Evolutionary conservation across 2,329 filamentous ascomycete genomes (phyloP), one percentile per base, ranked within the genome.

Genomic region (Periconia macrospinosa): DNA sequence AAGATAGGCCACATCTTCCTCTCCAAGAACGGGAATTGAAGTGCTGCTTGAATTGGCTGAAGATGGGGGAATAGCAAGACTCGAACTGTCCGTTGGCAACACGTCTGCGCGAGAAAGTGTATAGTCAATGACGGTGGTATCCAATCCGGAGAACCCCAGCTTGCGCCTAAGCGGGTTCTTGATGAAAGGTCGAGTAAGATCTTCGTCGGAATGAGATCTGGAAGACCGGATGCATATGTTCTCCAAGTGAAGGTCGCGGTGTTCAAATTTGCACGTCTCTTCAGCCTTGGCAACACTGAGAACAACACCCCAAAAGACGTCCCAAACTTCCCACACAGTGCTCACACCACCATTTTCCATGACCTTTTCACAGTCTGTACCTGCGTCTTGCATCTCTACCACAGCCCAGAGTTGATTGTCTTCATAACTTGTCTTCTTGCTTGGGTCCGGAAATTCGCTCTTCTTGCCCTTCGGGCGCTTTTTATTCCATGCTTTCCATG

Each of bases 61-160:
- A 41, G n/a, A 50, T 48, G 17, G 52, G 45, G 45, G 56, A 45
- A 37, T 33, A 43, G 6, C 56, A 49, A 2, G 60, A 14, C 23
- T 44, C 20, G 17, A 27, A 49, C 11, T 13, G 11, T 13, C 11
- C 33, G 11, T n/a, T 2, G 57, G 30, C 2, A 63, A 40, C 56
- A 86, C 73, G 20, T 80, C 77, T 1, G 83, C 84, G n/a, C 86
- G 81, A 1, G 85, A 87, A 35, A 88, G 78, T 1, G 86, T 87
- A 68, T 88, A 88, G 67, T 88, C 86, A 59, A 88, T 88, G 20
- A 88, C 79, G 0, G 86, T 87, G 1, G 84, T 84, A 59, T 86
- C 82, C 3, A 87, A 70, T 1, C 76, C 76, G 14, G 82, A 83
- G 52, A 83, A 77, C 2, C 79, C 78, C 20, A 86, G 66, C 41